Evolutionary conservation across 768 basidiomycete genomes (phyloP), one percentile per base, ranked within the genome.

Genomic region (Clavulina sp.): DNA sequence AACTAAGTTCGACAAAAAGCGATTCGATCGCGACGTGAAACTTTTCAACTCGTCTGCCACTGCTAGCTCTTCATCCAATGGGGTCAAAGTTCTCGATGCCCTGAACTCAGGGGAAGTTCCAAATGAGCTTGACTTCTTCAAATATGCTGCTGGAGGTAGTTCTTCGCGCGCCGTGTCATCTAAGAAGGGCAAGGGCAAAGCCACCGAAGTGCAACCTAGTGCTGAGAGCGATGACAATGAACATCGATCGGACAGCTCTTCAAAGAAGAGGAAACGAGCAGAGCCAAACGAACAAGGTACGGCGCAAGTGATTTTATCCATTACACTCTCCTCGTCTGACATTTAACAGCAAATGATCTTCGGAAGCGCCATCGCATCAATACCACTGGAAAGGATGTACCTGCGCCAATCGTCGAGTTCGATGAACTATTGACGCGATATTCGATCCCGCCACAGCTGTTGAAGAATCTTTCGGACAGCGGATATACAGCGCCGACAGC

Each of bases 91-190:
- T 7, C 18, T n/a, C 28, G 49, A 53, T 5, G 6, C 48, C 47
- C 34, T 29, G 28, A 44, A 30, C 2, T 23, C 54, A 16, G 69
- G 66, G 5, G 75, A 74, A 52, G 72, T 91, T 41, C 89, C 84
- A 1, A 58, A 69, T 1, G 85, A 84, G 59, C 73, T 96, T 4
- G 88, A 97, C 63, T 92, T 93, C 65, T 97, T 96, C 68, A 88
- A 82, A 59, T 88, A 87, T 55, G 79, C 83, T 2, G 67, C 5
- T 28, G 64, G 61, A 1, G 28, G 56, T 4, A 31, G 82, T 83
- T 61, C 73, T 78, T 40, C 43, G 4, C 2, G 47, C 24, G 9
- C 48, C 49, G 80, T 78, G 61, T 57, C 57, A 19, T 41, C 49
- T 13, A 9, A 9, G 43, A 41, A 28, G 47, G 54, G 56, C 6